A percentile compares a stretch with the other conserved stretches of the same genome.
Evolutionary conservation across 2,329 filamentous ascomycete species (phyloP).

Genomic region (Clarireedia hainanense): DNA sequence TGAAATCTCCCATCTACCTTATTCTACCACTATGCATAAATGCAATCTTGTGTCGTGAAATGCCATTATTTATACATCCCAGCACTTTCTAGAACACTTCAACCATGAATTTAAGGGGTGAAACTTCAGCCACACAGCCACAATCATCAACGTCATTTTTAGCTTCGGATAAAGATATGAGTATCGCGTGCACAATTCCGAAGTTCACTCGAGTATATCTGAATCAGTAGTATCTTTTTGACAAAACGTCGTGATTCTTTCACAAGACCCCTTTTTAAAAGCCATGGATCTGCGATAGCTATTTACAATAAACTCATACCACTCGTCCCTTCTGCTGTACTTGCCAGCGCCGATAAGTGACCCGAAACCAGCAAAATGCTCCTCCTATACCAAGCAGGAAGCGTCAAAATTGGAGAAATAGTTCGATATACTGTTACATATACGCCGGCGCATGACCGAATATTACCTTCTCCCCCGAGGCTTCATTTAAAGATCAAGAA

Average conservation of each 20-base stretch:
- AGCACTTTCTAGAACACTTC: no score
- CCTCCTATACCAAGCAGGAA: slow-evolving; percentile 82
- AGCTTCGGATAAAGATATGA: not conserved
- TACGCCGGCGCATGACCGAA: slow-evolving; percentile 79
- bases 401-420: slow-evolving; percentile 89
- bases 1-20: no score
- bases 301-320: no score
- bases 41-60: no score
- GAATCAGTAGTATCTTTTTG: no score
- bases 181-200: not conserved
- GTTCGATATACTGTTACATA: slow-evolving; percentile 90
- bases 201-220: no score
- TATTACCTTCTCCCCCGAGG: slow-evolving; percentile 73
- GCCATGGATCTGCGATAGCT: not conserved
- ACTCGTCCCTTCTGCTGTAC: not conserved
- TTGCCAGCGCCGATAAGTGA: not conserved
- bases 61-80: no score
- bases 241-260: not conserved
- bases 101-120: no score
- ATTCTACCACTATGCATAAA: no score
- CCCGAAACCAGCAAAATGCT: slow-evolving; percentile 54
- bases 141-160: no score
- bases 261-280: not conserved
- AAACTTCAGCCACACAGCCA: no score
- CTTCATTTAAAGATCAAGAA: slow-evolving; percentile 88